These are phyloP conservation scores for Gonium pectorale DNA, from an alignment of 139 green algal genomes.

Conservation along the genomic window DNA sequence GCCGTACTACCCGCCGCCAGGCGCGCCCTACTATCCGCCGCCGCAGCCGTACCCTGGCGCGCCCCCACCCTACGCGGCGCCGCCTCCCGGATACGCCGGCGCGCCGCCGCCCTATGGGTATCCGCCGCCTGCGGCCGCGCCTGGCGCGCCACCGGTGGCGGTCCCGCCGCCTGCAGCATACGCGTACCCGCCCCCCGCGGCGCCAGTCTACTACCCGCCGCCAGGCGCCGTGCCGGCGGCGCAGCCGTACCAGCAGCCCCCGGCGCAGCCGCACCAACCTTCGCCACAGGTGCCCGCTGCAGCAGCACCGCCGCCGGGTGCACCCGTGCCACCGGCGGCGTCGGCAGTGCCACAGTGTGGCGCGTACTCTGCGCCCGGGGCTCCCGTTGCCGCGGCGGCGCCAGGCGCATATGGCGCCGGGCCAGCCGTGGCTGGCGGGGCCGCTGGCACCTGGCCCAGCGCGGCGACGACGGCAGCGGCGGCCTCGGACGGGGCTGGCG, in stretches of 20 bases:
- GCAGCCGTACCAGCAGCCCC: constrained; percentile 5
- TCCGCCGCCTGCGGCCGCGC: background rate
- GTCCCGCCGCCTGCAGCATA: no score
- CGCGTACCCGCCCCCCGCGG: no score
- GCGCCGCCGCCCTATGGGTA: background rate
- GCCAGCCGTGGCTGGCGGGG: background rate
- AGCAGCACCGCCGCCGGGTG: background rate
- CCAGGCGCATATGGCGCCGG: background rate
- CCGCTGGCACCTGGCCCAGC: background rate
- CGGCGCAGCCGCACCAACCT: background rate
- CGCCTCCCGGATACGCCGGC: background rate
- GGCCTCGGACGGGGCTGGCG: background rate
- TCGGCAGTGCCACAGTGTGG: background rate
- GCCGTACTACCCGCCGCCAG: constrained; percentile 12
- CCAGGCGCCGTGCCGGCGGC: background rate
- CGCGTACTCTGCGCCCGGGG: background rate
- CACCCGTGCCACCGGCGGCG: background rate
- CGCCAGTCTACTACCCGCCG: background rate
- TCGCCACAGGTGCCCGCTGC: background rate
- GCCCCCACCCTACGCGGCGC: background rate
- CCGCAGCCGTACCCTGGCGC: background rate
- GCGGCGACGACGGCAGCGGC: background rate
- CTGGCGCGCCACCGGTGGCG: no score
- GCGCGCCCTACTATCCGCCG: constrained; percentile 23
- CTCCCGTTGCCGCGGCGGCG: no score